Evolutionary conservation across 2,329 filamentous ascomycete species (phyloP).

Genomic region (Beauveria pseudobassiana): DNA sequence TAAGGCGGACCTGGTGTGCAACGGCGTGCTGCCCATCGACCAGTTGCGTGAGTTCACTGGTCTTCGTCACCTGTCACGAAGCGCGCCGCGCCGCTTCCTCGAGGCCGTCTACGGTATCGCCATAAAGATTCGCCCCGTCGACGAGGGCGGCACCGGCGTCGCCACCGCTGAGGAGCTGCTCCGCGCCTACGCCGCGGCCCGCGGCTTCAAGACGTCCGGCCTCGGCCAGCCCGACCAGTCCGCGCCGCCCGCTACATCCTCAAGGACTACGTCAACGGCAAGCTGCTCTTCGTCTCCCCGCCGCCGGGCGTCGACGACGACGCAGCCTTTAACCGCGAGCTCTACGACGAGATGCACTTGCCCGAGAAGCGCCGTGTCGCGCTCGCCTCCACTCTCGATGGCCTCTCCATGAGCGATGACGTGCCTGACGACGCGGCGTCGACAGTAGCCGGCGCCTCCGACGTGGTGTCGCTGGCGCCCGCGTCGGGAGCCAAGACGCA

Average conservation of each 20-base stretch:
- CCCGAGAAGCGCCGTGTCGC: conserved; percentile 71
- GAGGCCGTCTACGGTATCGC: conserved; percentile 92
- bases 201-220: conserved; percentile 86
- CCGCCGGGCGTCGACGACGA: conserved; percentile 68
- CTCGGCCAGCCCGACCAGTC: conserved; percentile 90
- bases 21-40: conserved; percentile 91
- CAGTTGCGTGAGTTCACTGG: conserved; percentile 89
- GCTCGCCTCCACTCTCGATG: conserved; percentile 44
- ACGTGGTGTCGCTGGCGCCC: conserved; percentile 35
- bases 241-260: conserved; percentile 82
- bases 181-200: conserved; percentile 74
- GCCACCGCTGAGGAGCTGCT: conserved; percentile 83
- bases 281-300: conserved; percentile 85
- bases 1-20: conserved; percentile 92
- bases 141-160: conserved; percentile 86
- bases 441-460: conserved; percentile 30
- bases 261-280: conserved; percentile 97
- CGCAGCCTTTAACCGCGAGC: conserved; percentile 74
- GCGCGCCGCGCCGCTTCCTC: conserved; percentile 73
- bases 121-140: conserved; percentile 69
- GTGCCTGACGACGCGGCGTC: conserved; percentile 23
- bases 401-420: conserved; percentile 33
- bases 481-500: conserved; percentile 65
- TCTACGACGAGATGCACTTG: conserved; percentile 77
- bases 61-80: too few relatives aligned